Evolutionary conservation across 805 yeast genomes (phyloP), one percentile per base, ranked within the genome.

Genomic region (Ogataea populi-albae): DNA sequence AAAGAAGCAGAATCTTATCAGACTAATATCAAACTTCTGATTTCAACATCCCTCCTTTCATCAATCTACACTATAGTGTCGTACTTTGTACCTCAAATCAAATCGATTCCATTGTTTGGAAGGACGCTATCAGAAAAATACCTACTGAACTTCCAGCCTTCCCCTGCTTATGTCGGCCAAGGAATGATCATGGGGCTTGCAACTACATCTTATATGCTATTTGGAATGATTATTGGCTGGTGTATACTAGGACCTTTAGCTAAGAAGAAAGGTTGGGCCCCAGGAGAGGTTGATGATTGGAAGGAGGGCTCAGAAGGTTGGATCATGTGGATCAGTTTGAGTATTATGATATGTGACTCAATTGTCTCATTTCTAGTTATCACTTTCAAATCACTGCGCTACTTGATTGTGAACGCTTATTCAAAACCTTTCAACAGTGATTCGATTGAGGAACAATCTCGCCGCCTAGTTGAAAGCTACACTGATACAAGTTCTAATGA

Each of bases 111-210:
- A 0, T 53, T 91, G 1, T 85, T 91, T 57, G 98, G 98, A 0
- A 24, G 49, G 1, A 51, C 54, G 29, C 62, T 86, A 14, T 84
- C 95, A 0, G 52, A 62, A 15, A 61, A 68, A 12, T 85, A 86
- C 60, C 69, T 84, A 30, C 86, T 97, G 93, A 80, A 83, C 40
- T 74, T 93, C 41, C 96, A 93, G 57, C 96, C 96, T 0, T 87
- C 96, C 0, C 98, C 98, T 0, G 98, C 98, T 0, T 91, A 91
- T 56, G 74, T 93, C 23, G 98, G 98, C 3, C 98, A 91, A 61
- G 98, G 98, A 4, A 87, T 93, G 26, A 91, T 91, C 38, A 91
- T 91, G 98, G 98, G 98, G 0, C 65, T 88, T 6, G 86, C 89
- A 2, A 88, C 98, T 0, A 94, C 88, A 0, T 71, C 86, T 7